Base-by-base conservation (phyloP, 352 stramenopile species). In the Pythium rishiriense region DNA sequence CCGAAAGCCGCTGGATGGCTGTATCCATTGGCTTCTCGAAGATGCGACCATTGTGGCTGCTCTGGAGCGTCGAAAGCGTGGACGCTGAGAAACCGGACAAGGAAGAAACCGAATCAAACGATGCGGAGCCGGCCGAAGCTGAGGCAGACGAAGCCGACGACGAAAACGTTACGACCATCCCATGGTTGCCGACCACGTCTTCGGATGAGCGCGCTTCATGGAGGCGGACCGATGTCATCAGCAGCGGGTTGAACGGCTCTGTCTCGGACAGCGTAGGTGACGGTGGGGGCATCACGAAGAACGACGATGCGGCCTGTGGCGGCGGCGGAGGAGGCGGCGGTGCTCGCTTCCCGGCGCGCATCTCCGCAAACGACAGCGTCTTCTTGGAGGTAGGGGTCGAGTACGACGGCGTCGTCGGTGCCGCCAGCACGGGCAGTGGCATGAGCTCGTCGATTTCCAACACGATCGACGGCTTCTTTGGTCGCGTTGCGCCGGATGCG, bases 391-490 rank as follows among this genome's bases (percentile, higher is more conserved):
- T 39, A 25, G 50, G 42, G 1, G 52, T 62, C 29, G 51, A 15
- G 15, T 22, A 28, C 12, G 37, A 21, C 10, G 33, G 33, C 15
- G 49, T 51, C 7, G 29, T 24, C 2, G 39, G 35, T 8, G 33
- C 37, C 37, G 37, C 37, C 9, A 43, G 52, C 2, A 25, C 21
- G 1, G 45, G 52, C 11, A 61, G 29, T 25, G 61, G 52, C 50
- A 61, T 46, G 26, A 57, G 53, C 33, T 68, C 61, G 35, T 68
- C 61, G 25, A 62, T 62, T 48, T 68, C 61, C 37, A 66, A 41
- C 7, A 62, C 45, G 12, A 56, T 61, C 17, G 45, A 62, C 26
- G 33, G 52, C 41, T 50, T 62, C 24, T 49, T 62, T 1, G 59
- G 49, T 0, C 46, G 37, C 8, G 61, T 61, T 2, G 48, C 25